Percentiles rank a stretch among this genome's conserved stretches.
Conservation (phyloP, 306 rosid genomes). For the Inga laurina region DNA sequence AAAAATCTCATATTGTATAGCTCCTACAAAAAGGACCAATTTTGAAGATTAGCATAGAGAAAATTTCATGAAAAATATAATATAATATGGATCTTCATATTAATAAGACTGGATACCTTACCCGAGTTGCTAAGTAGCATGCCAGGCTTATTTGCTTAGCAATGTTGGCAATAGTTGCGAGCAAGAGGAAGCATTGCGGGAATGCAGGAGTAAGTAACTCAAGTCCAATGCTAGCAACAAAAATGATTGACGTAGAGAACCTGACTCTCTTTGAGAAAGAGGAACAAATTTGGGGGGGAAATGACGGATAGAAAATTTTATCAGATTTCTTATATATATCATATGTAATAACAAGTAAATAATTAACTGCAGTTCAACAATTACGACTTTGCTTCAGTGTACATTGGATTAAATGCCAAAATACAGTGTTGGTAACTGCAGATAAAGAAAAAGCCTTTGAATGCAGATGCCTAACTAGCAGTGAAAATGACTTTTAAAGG, state of each 20-base stretch:
- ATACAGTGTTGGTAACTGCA: conserved; percentile 32
- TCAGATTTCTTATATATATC: conserved; percentile 4
- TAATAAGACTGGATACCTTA: conserved; percentile 41
- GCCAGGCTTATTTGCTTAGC: conserved; percentile 93
- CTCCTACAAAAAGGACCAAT: conserved; percentile 6
- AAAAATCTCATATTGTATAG: not conserved
- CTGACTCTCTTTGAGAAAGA: conserved; percentile 78
- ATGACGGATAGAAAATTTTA: not conserved
- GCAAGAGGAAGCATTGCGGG: conserved; percentile 77
- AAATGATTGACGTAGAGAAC: conserved; percentile 73
- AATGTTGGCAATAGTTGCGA: conserved; percentile 87
- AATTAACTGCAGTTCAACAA: conserved; percentile 38
- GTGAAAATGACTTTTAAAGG: not conserved
- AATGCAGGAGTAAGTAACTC: conserved; percentile 84
- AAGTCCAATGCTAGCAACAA: conserved; percentile 80
- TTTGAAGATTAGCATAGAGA: conserved; percentile 1
- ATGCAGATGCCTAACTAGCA: not conserved
- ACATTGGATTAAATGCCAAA: conserved; percentile 28
- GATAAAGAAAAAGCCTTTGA: not conserved
- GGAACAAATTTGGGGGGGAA: not conserved
- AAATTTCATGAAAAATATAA: conserved; percentile 2
- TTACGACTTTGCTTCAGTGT: conserved; percentile 30
- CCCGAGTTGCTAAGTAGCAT: conserved; percentile 83
- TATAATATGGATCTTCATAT: not conserved
- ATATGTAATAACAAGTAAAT: not conserved